Conservation (phyloP, 305 asterid species). For the Fraxinus ornus region DNA sequence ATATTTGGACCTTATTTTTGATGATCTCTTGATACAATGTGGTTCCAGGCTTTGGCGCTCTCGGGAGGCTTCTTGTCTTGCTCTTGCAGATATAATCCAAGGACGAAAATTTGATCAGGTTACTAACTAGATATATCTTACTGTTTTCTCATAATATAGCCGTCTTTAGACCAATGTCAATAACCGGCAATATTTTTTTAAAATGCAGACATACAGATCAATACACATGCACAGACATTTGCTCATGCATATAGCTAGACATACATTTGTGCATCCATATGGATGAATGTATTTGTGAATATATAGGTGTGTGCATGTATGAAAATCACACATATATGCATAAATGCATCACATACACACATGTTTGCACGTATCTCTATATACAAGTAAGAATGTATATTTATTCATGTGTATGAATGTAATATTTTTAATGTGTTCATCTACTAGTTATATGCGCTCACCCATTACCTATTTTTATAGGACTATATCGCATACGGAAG, state of each 20-base stretch:
- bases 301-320: not conserved
- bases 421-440: not conserved
- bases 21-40: conserved; percentile 86
- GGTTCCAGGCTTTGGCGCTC: conserved; percentile 99
- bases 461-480: not conserved
- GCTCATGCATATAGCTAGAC: not conserved
- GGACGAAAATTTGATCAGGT: conserved; percentile 98
- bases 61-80: conserved; percentile 98
- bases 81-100: conserved; percentile 91
- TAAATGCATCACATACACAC: not conserved
- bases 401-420: not conserved
- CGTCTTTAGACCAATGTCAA: conserved; percentile 13
- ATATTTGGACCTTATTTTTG: conserved; percentile 69
- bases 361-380: not conserved
- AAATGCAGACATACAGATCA: not conserved
- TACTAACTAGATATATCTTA: conserved; percentile 18
- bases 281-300: not conserved
- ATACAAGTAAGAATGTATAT: not conserved
- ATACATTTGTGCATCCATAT: not conserved
- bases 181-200: not conserved
- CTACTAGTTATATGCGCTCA: not conserved
- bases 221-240: not conserved
- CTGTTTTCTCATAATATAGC: conserved; percentile 6
- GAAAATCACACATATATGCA: not conserved
- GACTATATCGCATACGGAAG: not conserved